These are phyloP conservation scores for Bolboschoenus planiculmis DNA, from an alignment of 176 grass and related monocot species.

Conservation along the genomic window DNA sequence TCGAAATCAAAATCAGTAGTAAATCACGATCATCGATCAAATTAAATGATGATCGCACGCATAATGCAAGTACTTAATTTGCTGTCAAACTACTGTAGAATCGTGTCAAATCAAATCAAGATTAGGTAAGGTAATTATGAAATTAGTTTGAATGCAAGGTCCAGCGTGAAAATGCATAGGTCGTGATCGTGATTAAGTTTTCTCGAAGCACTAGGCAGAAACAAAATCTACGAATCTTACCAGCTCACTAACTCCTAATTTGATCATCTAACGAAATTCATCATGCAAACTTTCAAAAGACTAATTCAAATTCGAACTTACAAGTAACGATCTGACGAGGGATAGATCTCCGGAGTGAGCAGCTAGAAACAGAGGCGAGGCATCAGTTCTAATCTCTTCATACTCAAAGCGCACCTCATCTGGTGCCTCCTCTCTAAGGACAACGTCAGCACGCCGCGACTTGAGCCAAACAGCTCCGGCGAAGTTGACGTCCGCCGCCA, in stretches of 20 bases:
- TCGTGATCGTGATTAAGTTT: not conserved
- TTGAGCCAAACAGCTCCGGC: slow-evolving; percentile 74
- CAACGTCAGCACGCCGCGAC: slow-evolving; percentile 47
- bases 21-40: not conserved
- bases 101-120: not conserved
- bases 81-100: not conserved
- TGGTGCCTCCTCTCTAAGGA: slow-evolving; percentile 54
- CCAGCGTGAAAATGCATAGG: not conserved
- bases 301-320: slow-evolving; percentile 34
- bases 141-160: not conserved
- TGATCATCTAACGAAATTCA: not conserved
- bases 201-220: not conserved
- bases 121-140: not conserved
- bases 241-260: not conserved
- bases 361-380: slow-evolving; percentile 88
- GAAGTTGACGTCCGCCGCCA: slow-evolving; percentile 79
- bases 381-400: slow-evolving; percentile 93
- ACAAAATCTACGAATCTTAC: not conserved
- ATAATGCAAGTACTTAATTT: not conserved
- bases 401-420: slow-evolving; percentile 44
- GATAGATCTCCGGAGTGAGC: slow-evolving; percentile 74
- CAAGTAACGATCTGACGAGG: slow-evolving; percentile 68
- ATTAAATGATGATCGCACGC: not conserved
- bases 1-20: not conserved
- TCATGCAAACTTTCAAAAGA: not conserved